Evolutionary conservation across 768 basidiomycete species (phyloP), one percentile per base, ranked within the genome.

Genomic region (Podaxis sp.): DNA sequence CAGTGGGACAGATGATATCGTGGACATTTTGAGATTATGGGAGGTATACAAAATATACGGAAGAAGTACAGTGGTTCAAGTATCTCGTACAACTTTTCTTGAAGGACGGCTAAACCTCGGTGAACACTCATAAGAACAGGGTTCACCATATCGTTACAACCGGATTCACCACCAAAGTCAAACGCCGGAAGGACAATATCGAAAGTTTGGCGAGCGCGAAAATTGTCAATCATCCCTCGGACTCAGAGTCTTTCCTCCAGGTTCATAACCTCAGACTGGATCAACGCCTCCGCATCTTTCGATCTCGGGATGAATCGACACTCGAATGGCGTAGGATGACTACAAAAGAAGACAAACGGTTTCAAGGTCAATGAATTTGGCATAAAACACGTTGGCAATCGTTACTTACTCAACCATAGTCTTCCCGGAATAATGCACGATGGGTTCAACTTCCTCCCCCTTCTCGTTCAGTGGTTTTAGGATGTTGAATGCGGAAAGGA

Each of bases 401-500:
- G 17, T 27, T 46, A 43, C 63, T 55, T 9, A 55, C 54, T 57
- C 49, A 29, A 63, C 56, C 57, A 51, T 51, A 19, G 56, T 59
- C 41, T 41, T 25, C 49, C 63, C 41, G 5, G 41, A 27, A 37
- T 63, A 57, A 41, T 57, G 37, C 7, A 59, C 47, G 13, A 58
- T 37, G 5, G 63, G 63, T 12, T 50, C 53, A 57, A 63, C 65
- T 38, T 64, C 55, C 24, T 59, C 54, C 25, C 73, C 70, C 49
- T 66, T 27, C 51, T 63, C 64, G 46, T 71, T 71, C 17, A 63
- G 19, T 8, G 67, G 67, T 25, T 57, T 64, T 9, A 41, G n/a
- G 17, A 72, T 66, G 29, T 55, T 59, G 53, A 68, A 69, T 9
- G 56, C 63, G 19, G 67, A 58, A 19, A 72, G 56, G 27, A 72